Base-by-base conservation (phyloP, 306 rosid genomes). In the Begonia peltatifolia region DNA sequence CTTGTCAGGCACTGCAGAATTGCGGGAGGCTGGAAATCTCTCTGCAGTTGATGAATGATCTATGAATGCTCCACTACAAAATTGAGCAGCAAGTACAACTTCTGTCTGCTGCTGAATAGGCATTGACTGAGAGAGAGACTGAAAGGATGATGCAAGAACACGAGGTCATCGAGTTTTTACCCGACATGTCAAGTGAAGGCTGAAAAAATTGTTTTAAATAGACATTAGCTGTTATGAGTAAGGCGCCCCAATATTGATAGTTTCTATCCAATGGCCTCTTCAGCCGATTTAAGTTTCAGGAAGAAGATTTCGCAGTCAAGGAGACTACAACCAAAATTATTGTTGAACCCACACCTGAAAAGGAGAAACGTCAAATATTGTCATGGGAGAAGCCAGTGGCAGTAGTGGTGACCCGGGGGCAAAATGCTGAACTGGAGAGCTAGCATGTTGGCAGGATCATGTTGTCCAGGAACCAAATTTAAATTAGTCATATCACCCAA, bases 321-420 rank as follows among this genome's bases (percentile, higher is more conserved):
- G 23, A 20, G 23, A 20, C 4, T 30, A 30, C 5, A 30, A 30
- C 38, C 23, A 30, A 7, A 20, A 66, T 20, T 14, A 25, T n/a
- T 52, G 53, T 15, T 22, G 13, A 50, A 63, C 10, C 67, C 48
- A 54, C 76, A 90, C 97, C 97, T 90, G 97, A 71, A 85, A 90
- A 43, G 97, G 82, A 61, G 97, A 80, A 68, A 90, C 90, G 59
- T 90, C 94, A 70, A 76, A 90, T 93, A 85, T 80, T 43, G 97
- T 85, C 65, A 85, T 36, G 10, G 95, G 97, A 64, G 97, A 78
- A 49, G 84, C 77, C 90, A 90, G 76, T 2, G 95, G 95, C 70
- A 83, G 55, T 59, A 90, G 87, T 8, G 95, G 94, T n/a, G 97
- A 82, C 20, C 97, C 97, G 51, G 97, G 94, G 47, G 95, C 94